These are phyloP conservation scores for Colletotrichum sp. DNA, from an alignment of 2,329 filamentous ascomycete genomes.

Conservation along the genomic window DNA sequence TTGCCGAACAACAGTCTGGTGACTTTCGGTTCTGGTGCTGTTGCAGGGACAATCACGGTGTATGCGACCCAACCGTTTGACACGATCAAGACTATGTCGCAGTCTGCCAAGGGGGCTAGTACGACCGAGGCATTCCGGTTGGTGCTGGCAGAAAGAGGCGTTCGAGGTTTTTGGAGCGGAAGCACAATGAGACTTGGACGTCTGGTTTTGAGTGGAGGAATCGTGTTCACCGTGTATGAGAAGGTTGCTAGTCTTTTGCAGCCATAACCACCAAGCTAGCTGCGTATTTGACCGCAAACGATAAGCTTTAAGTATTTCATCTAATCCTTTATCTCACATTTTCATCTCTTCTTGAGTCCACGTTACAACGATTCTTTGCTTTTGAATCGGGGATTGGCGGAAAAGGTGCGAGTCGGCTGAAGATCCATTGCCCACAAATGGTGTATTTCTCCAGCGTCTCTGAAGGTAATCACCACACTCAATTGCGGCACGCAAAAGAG, in stretches of 20 bases:
- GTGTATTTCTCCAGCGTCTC: background rate
- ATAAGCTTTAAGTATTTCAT: background rate
- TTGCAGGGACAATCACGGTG: conserved; percentile 66
- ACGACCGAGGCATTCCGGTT: conserved; percentile 61
- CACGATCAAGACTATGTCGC: conserved; percentile 67
- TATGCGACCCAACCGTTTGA: conserved; percentile 67
- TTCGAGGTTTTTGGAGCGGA: conserved; percentile 69
- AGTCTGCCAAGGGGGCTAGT: conserved; percentile 62
- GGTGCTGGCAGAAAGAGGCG: conserved; percentile 60
- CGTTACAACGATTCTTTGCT: accelerated
- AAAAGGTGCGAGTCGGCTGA: background rate
- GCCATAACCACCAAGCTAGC: background rate
- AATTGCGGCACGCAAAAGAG: background rate
- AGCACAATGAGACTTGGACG: conserved; percentile 71
- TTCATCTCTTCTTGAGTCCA: background rate
- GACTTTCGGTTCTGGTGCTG: conserved; percentile 67
- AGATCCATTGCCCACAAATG: no score
- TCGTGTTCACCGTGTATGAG: conserved; percentile 69
- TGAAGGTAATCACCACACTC: accelerated
- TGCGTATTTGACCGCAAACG: background rate
- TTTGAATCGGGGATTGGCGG: background rate
- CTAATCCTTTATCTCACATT: background rate
- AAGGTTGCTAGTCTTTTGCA: conserved; percentile 52
- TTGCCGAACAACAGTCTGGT: conserved; percentile 29
- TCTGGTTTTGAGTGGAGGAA: conserved; percentile 69